Conservation (phyloP, 2,329 filamentous ascomycete genomes). For the Niveomyces coronatus region DNA sequence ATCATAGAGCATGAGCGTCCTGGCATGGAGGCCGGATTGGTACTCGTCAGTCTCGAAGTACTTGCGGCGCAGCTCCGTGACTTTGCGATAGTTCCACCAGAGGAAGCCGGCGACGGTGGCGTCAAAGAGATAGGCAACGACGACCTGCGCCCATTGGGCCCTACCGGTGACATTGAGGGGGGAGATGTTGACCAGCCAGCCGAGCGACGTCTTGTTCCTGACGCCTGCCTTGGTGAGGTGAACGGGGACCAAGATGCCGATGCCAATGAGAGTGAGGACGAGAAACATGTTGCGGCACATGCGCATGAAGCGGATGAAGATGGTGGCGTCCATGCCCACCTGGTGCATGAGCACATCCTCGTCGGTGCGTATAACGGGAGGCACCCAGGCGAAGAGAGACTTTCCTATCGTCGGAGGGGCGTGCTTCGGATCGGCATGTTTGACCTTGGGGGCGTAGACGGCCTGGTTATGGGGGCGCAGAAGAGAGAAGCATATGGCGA, state of each 20-base stretch:
- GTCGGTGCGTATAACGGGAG: slow-evolving; percentile 64
- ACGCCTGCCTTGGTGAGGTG: slow-evolving; percentile 45
- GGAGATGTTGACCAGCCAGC: slow-evolving; percentile 50
- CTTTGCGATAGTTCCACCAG: slow-evolving; percentile 79
- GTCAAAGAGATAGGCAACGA: slow-evolving; percentile 57
- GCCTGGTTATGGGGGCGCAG: slow-evolving; percentile 83
- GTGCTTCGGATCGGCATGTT: slow-evolving; percentile 85
- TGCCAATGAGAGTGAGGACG: slow-evolving; percentile 59
- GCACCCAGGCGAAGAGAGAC: slow-evolving; percentile 79
- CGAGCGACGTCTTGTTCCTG: slow-evolving; percentile 16
- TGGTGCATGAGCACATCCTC: slow-evolving; percentile 71
- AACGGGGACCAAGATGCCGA: slow-evolving; percentile 69
- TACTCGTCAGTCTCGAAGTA: slow-evolving; percentile 87
- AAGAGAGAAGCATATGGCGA: slow-evolving; percentile 76
- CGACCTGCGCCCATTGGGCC: slow-evolving; percentile 49
- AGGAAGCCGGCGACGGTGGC: slow-evolving; percentile 69
- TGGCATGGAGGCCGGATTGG: slow-evolving; percentile 73
- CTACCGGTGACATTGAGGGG: slow-evolving; percentile 42
- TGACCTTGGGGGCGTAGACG: slow-evolving; percentile 89
- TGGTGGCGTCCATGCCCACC: slow-evolving; percentile 79
- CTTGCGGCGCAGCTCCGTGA: slow-evolving; percentile 58
- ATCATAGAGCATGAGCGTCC: slow-evolving; percentile 67
- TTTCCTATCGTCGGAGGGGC: slow-evolving; percentile 78
- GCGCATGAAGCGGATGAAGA: slow-evolving; percentile 78
- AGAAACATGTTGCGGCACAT: slow-evolving; percentile 93